phyloP scores from a whole-genome alignment of 2,329 filamentous ascomycete species.

The Ophiobolus disseminans region DNA sequence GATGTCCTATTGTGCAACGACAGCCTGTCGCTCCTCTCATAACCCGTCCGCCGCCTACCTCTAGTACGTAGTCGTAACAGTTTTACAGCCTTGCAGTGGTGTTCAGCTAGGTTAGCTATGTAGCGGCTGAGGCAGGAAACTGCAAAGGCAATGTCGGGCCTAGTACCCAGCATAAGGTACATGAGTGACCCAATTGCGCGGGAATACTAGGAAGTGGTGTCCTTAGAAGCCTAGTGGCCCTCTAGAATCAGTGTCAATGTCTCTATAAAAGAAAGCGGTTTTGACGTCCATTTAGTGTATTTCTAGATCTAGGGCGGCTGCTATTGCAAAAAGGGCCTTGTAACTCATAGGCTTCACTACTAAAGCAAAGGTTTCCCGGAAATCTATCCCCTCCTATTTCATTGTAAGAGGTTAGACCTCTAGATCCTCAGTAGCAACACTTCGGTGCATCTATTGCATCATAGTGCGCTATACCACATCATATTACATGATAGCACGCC shows the following conservation, averaged over 20 bases:
- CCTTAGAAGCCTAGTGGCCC: background rate
- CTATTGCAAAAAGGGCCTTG: conserved; percentile 35
- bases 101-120: conserved; percentile 11
- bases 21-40: too few relatives aligned
- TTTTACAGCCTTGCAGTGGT: conserved; percentile 15
- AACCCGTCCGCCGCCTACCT: too few relatives aligned
- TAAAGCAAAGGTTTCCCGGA: conserved; percentile 35
- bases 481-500: too few relatives aligned
- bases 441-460: too few relatives aligned
- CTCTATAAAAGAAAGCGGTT: conserved; percentile 41
- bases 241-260: conserved; percentile 23
- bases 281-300: conserved; percentile 44
- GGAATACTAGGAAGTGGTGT: conserved; percentile 13
- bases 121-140: conserved; percentile 18
- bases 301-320: conserved; percentile 18
- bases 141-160: conserved; percentile 22
- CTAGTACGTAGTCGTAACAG: too few relatives aligned
- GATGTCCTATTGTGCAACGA: too few relatives aligned
- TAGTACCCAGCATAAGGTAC: conserved; percentile 27
- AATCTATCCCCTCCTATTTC: conserved; percentile 36
- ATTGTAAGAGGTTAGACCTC: too few relatives aligned
- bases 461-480: too few relatives aligned
- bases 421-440: too few relatives aligned
- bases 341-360: conserved; percentile 31
- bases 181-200: conserved; percentile 21